Base-by-base conservation (phyloP, 768 basidiomycete genomes). In the Suillus subluteus region DNA sequence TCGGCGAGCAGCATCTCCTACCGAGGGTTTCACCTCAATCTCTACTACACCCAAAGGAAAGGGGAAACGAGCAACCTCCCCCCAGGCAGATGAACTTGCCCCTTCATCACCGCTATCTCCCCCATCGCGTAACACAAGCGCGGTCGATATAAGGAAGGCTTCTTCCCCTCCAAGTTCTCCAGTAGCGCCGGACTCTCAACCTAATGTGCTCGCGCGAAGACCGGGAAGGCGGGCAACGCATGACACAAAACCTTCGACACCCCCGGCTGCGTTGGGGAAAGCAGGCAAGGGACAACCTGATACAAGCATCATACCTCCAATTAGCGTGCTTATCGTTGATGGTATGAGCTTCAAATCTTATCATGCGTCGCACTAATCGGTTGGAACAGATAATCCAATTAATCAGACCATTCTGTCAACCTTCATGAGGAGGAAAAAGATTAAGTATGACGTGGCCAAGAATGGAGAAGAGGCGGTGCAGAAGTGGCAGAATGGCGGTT, bases 361-460 rank as follows among this genome's bases (percentile, higher is more conserved):
- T 61, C 68, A 15, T 46, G 55, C 23, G 44, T n/a, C 68, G 9
- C 59, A 62, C 69, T 76, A 64, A 69, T 63, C n/a, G 66, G 44
- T 62, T 30, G 21, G 30, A 46, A 4, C 70, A 99, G 98, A 99
- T 80, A 99, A 99, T 75, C 93, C 95, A 7, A 99, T 99, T 81
- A 99, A 99, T 74, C 97, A 96, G 74, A 97, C 93, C 35, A 98
- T 99, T 76, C 81, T 99, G 63, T 93, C 93, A n/a, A 96, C 94
- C 43, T 98, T 98, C 74, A 94, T 99, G 94, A 90, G 88, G 74
- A 93, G 91, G 81, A 98, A 96, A 82, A 92, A 91, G 78, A 97
- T 99, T 78, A 96, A 94, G 75, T 96, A 91, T 80, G 94, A 95
- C 70, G 86, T 95, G 62, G 98, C 98, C 12, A 95, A 91, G 73